A percentile compares a stretch with the other conserved stretches of the same genome.
Evolutionary conservation across 768 basidiomycete genomes (phyloP).

Genomic region (Cyclocybe aegerita): DNA sequence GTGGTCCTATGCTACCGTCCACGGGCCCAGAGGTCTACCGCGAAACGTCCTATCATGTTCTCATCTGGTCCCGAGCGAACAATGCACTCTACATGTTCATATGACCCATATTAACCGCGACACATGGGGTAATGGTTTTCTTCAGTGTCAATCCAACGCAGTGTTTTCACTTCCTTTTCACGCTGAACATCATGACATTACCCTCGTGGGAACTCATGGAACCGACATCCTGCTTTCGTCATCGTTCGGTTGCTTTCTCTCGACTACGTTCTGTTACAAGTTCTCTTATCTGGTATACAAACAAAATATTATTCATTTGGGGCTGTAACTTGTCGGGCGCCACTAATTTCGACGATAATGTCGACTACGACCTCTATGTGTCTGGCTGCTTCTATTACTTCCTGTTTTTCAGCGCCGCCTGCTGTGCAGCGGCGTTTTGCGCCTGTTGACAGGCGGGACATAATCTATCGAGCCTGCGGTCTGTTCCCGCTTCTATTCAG

Average conservation of each 20-base stretch:
- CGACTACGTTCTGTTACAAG: too few species aligned
- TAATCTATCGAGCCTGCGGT: slow-evolving; percentile 25
- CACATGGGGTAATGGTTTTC: slow-evolving; percentile 14
- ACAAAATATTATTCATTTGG: too few species aligned
- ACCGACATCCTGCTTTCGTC: too few species aligned
- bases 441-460: slow-evolving; percentile 28
- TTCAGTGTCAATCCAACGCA: slow-evolving; percentile 8
- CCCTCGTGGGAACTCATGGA: not conserved
- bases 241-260: too few species aligned
- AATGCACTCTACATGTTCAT: slow-evolving; percentile 16
- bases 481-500: slow-evolving; percentile 13
- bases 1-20: not conserved
- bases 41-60: slow-evolving; percentile 17
- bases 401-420: not conserved
- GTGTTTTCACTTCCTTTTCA: slow-evolving; percentile 9
- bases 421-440: not conserved
- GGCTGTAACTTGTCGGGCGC: too few species aligned
- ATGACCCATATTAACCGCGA: slow-evolving; percentile 12
- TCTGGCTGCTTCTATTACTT: not conserved
- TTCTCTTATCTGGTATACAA: too few species aligned
- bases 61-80: slow-evolving; percentile 19
- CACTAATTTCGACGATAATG: too few species aligned
- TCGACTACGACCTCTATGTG: too few species aligned
- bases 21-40: slow-evolving; percentile 14
- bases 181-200: not conserved